phyloP scores from a whole-genome alignment of 345 rosid species.

The Alliaria petiolata region DNA sequence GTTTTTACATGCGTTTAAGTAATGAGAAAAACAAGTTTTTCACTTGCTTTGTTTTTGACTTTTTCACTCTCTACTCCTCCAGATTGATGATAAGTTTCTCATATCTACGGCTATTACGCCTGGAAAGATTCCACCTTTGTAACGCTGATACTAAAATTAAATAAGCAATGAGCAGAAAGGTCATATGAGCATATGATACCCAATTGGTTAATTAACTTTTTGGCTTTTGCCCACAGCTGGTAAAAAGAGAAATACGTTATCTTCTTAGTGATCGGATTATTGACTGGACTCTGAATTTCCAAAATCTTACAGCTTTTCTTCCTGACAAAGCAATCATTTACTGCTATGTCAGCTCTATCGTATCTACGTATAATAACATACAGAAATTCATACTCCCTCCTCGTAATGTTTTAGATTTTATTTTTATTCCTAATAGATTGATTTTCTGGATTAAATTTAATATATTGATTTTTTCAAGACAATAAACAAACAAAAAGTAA shows the following conservation, averaged over 20 bases:
- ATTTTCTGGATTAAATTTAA: too few relatives aligned
- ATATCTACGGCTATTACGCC: neutral
- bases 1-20: too few relatives aligned
- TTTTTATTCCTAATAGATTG: too few relatives aligned
- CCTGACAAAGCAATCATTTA: conserved; percentile 16
- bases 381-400: too few relatives aligned
- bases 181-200: neutral
- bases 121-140: neutral
- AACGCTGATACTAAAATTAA: neutral
- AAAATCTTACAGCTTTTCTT: conserved; percentile 18
- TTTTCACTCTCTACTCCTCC: too few relatives aligned
- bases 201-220: neutral
- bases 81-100: too few relatives aligned
- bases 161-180: neutral
- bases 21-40: too few relatives aligned
- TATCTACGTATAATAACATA: too few relatives aligned
- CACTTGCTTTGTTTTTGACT: too few relatives aligned
- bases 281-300: conserved; percentile 9
- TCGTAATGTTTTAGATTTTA: too few relatives aligned
- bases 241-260: conserved; percentile 11
- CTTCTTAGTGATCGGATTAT: neutral
- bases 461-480: too few relatives aligned
- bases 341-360: neutral
- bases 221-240: neutral
- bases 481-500: too few relatives aligned